These are phyloP conservation scores for Penicillium flavigenum DNA, from an alignment of 495 filamentous ascomycete genomes.

Conservation along the genomic window DNA sequence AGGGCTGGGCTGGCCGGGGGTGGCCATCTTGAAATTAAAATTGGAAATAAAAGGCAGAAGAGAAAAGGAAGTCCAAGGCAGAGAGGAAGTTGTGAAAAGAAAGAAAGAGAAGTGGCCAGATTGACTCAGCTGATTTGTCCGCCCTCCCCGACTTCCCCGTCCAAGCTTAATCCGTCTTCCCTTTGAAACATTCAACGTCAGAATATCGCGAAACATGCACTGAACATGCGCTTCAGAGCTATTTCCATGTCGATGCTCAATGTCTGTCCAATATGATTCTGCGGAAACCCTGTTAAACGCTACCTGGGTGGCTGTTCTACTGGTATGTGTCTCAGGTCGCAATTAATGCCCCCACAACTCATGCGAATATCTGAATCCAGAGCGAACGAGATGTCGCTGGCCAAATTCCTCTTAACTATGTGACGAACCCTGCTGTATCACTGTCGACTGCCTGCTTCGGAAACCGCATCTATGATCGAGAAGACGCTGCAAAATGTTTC, in stretches of 20 bases:
- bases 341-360: background rate
- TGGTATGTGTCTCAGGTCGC: constrained; percentile 30
- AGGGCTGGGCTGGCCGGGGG: constrained; percentile 68
- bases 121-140: constrained; percentile 34
- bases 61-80: constrained; percentile 5
- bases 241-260: constrained; percentile 19
- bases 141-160: constrained; percentile 13
- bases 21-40: constrained; percentile 41
- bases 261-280: constrained; percentile 38
- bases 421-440: constrained; percentile 55
- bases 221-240: constrained; percentile 9
- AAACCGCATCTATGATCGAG: constrained; percentile 48
- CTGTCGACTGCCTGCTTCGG: constrained; percentile 60
- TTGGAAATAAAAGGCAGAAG: constrained; percentile 1
- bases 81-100: constrained; percentile 12
- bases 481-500: constrained; percentile 50
- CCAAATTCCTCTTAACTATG: constrained; percentile 61
- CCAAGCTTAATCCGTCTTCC: constrained; percentile 2
- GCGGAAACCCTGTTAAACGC: constrained; percentile 33
- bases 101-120: constrained; percentile 38
- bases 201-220: background rate
- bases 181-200: background rate
- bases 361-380: constrained; percentile 28
- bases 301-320: constrained; percentile 37
- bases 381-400: constrained; percentile 61